These are phyloP conservation scores for Astrothelium macrocarpum DNA, from an alignment of 495 filamentous ascomycete genomes.

Conservation along the genomic window DNA sequence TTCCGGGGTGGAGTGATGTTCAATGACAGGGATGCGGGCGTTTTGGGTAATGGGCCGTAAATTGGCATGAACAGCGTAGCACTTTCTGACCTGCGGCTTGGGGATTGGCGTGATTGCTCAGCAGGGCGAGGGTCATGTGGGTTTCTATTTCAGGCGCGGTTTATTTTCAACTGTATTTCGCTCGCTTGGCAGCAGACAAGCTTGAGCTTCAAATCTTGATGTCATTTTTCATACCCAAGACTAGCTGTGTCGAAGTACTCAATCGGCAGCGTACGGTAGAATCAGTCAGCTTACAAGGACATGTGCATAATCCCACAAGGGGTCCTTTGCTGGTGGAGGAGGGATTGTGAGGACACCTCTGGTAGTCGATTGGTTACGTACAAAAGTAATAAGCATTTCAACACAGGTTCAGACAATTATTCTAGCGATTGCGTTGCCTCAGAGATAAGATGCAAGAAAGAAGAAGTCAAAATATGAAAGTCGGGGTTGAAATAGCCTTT, in stretches of 20 bases:
- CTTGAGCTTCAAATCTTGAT: not conserved
- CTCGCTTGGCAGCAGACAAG: not conserved
- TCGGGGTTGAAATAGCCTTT: conserved; percentile 1
- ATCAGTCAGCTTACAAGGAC: not conserved
- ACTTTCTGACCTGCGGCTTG: too few species aligned
- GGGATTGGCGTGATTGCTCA: too few species aligned
- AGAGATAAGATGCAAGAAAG: not conserved
- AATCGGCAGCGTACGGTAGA: not conserved
- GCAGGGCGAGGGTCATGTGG: not conserved
- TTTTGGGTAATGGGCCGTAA: not conserved
- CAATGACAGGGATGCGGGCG: not conserved
- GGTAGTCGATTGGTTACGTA: too few species aligned
- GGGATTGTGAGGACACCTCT: not conserved
- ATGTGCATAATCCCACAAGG: not conserved
- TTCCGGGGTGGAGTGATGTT: not conserved
- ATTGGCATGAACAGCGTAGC: too few species aligned
- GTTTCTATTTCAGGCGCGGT: not conserved
- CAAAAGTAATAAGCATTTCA: too few species aligned
- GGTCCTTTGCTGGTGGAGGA: not conserved
- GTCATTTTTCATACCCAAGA: not conserved
- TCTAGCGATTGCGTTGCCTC: too few species aligned
- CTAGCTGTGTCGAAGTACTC: not conserved
- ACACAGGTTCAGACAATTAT: too few species aligned
- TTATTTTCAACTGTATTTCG: not conserved
- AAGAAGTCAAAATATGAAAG: not conserved